These are phyloP conservation scores for Metarhizium rileyi DNA, from an alignment of 2,329 filamentous ascomycete genomes.

Conservation along the genomic window DNA sequence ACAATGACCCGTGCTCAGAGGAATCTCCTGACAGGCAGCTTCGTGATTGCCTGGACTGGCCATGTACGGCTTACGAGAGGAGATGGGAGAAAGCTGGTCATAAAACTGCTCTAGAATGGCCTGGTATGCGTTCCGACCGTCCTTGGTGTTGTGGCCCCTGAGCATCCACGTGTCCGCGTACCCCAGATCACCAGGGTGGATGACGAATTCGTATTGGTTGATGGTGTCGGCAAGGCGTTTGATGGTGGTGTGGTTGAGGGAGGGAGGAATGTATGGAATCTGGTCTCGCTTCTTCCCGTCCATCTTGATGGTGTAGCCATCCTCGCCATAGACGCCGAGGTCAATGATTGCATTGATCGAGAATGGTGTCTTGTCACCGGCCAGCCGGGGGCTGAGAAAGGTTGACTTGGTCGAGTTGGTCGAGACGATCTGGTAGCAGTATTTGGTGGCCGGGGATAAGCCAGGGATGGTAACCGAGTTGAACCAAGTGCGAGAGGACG, in stretches of 20 bases:
- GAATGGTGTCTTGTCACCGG: conserved; percentile 47
- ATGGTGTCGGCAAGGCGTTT: conserved; percentile 38
- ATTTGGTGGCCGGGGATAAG: conserved; percentile 42
- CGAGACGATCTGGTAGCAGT: conserved; percentile 51
- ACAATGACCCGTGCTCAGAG: conserved; percentile 27
- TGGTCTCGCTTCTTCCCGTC: conserved; percentile 35
- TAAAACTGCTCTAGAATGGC: conserved; percentile 49
- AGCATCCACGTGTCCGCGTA: conserved; percentile 51
- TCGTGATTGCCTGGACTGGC: conserved; percentile 45
- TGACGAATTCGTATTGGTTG: conserved; percentile 44
- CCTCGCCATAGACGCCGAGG: conserved; percentile 36
- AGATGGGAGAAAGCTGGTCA: conserved; percentile 27
- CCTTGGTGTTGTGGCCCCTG: conserved; percentile 33
- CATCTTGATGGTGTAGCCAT: conserved; percentile 22
- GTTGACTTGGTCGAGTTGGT: conserved; percentile 43
- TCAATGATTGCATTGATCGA: conserved; percentile 39
- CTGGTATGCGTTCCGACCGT: conserved; percentile 42
- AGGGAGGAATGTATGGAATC: conserved; percentile 39
- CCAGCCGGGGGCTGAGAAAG: conserved; percentile 42
- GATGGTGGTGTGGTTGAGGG: conserved; percentile 50
- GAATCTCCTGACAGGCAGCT: conserved; percentile 38
- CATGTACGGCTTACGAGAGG: conserved; percentile 42
- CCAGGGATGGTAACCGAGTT: conserved; percentile 37
- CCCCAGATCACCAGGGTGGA: conserved; percentile 45
- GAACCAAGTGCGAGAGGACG: conserved; percentile 42